Evolutionary conservation across 257 asterid genomes (phyloP).

Genomic region (Coffea eugenioides): DNA sequence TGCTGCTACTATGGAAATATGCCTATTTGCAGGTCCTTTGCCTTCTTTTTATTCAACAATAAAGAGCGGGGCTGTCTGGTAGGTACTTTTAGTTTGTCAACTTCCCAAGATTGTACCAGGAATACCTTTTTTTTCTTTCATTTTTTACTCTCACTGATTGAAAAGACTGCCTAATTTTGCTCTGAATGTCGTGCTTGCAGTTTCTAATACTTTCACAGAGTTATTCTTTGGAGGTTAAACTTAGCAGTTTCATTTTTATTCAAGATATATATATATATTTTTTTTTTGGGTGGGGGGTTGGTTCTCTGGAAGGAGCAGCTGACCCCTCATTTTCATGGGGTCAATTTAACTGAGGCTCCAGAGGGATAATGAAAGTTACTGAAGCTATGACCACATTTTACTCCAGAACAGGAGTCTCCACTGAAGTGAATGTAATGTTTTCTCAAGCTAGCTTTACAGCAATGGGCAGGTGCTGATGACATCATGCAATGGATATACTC

Average conservation of each 20-base stretch:
- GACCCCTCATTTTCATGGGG: not conserved
- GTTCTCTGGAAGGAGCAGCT: not conserved
- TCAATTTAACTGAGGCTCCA: not conserved
- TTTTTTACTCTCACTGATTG: not conserved
- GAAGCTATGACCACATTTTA: not conserved
- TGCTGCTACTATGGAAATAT: not conserved
- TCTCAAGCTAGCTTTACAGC: conserved; percentile 16
- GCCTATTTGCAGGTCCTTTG: not conserved
- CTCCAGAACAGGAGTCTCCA: conserved; percentile 17
- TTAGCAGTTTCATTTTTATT: not conserved
- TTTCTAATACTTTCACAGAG: not conserved
- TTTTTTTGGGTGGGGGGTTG: not conserved
- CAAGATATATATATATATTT: not conserved
- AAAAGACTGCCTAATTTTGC: not conserved
- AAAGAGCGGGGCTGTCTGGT: not conserved
- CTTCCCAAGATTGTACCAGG: not conserved
- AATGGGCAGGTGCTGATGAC: conserved; percentile 16
- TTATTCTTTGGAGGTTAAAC: not conserved
- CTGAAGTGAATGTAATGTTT: conserved; percentile 11
- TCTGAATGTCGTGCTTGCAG: not conserved
- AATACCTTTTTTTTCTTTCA: not conserved
- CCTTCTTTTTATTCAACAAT: too few species aligned
- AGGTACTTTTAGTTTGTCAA: not conserved
- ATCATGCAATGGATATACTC: conserved; percentile 9
- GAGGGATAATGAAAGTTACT: not conserved